Base-by-base conservation (phyloP, 1,139 yeast species). In the Diutina neorugosa region DNA sequence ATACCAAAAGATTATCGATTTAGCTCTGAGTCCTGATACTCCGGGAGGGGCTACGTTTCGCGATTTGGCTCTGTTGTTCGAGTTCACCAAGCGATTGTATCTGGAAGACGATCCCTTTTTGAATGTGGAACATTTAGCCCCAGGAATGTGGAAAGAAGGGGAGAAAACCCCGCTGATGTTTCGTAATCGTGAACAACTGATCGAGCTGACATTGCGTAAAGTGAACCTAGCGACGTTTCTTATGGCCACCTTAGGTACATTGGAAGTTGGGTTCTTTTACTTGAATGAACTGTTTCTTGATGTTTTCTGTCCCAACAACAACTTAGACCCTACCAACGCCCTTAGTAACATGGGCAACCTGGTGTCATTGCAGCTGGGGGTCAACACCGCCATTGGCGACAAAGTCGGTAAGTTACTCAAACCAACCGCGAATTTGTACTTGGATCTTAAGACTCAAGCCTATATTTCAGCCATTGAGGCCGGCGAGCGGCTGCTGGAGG, bases 371-470 rank as follows among this genome's bases (percentile, higher is more conserved):
- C 77, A 73, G 57, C 67, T 74, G 54, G 72, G 71, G 12, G 65
- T 72, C 57, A 63, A 64, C 61, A 60, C 70, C 55, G 61, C 68
- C 2, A 66, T 75, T 41, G 77, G 77, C 3, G 75, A 70, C 51
- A 73, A 71, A 44, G 73, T 74, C 16, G 80, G 80, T 1, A 84
- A 87, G 59, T 71, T 93, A 51, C 70, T 88, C 56, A 90, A 90
- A 64, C 81, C 86, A 6, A 96, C 87, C 60, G 90, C 96, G 0
- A 82, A 80, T 2, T 68, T 93, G 54, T 89, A 77, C 61, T 73
- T 93, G 53, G 97, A 93, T 61, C 74, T 93, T 63, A 93, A 93
- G 64, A 93, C 98, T 0, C 98, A 93, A 67, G 96, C 96, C 0
- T 93, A 83, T 62, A 90, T 93, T 25, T 84, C 96, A 0, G 96